Evolutionary conservation across 164 flowering plant species (phyloP), one percentile per base, ranked within the genome.

Genomic region (Umbellularia californica): DNA sequence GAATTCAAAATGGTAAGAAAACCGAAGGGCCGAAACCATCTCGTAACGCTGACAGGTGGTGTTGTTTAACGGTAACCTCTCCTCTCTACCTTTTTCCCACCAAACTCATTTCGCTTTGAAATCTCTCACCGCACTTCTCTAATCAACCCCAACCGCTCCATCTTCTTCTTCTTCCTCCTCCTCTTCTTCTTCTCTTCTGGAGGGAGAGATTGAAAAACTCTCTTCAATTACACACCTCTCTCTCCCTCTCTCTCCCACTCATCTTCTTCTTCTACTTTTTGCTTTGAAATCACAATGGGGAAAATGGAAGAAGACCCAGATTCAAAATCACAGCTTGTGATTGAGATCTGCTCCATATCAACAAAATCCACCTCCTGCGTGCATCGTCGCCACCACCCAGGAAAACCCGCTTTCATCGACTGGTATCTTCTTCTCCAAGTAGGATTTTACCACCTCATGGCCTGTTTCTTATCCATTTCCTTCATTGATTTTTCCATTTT

Each of bases 391-490:
- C 81, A 70, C 22, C 50, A 17, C 22, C 33, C 25, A 0, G 66
- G 30, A 15, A 74, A 75, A 41, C 62, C 87, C 15, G 82, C 77
- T 33, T 90, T 88, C 82, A 70, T 94, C 58, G 94, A 94, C 75
- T 92, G 98, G 97, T 94, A 94, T 74, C 89, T 81, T 65, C 73
- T 94, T 73, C 93, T 94, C 66, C 82, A 82, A 47, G 98, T 94
- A 88, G 3, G 91, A 84, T 76, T 51, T 58, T 27, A 50, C 5
- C 62, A 24, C 58, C 3, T 28, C 12, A 25, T 28, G 2, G 10
- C 13, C 14, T 64, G 23, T 55, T 27, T 70, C 3, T n/a, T 17
- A 69, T n/a, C 68, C 22, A 12, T n/a, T 73, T 30, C 69, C 14
- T 68, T 68, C 76, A 2, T 24, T 10, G 30, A 30, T 15, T 58